Base-by-base conservation (phyloP, 2,329 filamentous ascomycete genomes). In the Colletotrichum lupini region DNA sequence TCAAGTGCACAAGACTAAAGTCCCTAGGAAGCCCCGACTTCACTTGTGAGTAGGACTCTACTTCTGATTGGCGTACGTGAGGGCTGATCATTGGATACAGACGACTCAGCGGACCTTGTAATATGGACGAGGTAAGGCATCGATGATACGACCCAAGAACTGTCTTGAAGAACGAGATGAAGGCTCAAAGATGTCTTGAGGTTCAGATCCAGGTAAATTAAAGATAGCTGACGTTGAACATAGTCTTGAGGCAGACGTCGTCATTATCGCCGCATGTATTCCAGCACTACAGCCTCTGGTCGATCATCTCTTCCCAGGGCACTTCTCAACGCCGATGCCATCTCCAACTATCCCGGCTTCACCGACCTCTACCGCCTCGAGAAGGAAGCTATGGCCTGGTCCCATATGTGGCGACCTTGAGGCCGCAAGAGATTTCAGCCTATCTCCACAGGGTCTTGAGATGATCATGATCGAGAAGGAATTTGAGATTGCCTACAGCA, bases 1-100 rank as follows among this genome's bases (percentile, higher is more conserved):
- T 80, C 35, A 80, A 84, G 75, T 78, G 82, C 78, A 85, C 77
- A 74, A 80, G 75, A 77, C 76, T 76, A 72, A 82, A 83, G 58
- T 78, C 79, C 53, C 64, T 80, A 0, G 75, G 69, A 8, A 78
- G 75, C 4, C 42, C 57, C 0, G 77, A 79, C 67, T 79, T 78
- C 63, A 77, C 76, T 2, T 80, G 77, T 76, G 79, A 81, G 56
- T 49, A 42, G 12, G 14, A 52, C 1, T 8, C 12, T 28, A 2
- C 4, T 6, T 1, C 14, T 42, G 9, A 1, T 11, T 30, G 3
- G 6, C 2, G 5, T 8, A 4, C 42, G 42, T 16, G 3, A n/a
- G 16, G 8, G 11, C 37, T 72, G 7, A 72, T 28, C 22, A 14
- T 4, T 5, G 11, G 2, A 12, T 14, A 5, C 8, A 72, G 69